Evolutionary conservation across 2,329 filamentous ascomycete species (phyloP), one percentile per base, ranked within the genome.

Genomic region (Ilyonectria robusta): DNA sequence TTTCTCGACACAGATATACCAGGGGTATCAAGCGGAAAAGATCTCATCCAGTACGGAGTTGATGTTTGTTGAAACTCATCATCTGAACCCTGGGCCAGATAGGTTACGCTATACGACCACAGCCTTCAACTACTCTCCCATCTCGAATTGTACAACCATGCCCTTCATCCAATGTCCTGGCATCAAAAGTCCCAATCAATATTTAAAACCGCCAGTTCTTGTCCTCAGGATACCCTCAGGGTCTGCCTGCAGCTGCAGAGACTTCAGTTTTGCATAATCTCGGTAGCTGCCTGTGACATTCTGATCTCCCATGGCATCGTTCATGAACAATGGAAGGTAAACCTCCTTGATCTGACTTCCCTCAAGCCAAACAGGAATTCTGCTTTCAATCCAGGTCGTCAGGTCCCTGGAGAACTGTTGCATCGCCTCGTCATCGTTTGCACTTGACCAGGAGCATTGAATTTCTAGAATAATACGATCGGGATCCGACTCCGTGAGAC

Each of bases 301-400:
- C 68, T 77, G 77, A 63, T 81, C 78, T 21, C 68, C 72, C 69
- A 75, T 76, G 1, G 79, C 79, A 69, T 82, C 79, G 47, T 81
- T 81, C 76, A 81, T 78, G 44, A 80, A 78, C 1, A 74, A 65
- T 10, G 76, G 75, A 19, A 75, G 67, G 63, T 79, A 81, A 3
- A 19, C 21, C 2, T 65, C 42, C 4, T 35, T 59, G 7, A 6
- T 10, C 6, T 35, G 15, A 7, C 19, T 35, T 7, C 23, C 51
- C 9, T 50, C 59, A 6, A 72, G 66, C 76, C 75, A 77, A 23
- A 65, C 59, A 2, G 74, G 70, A n/a, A 77, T 62, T 56, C 66
- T 66, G 26, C 26, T 61, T 26, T 72, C 73, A 2, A 73, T 44
- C 71, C 72, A 74, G 11, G 59, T 47, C 6, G 67, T 72, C 54